These are phyloP conservation scores for Rhododendron molle DNA, from an alignment of 148 eudicot genomes.

Conservation along the genomic window DNA sequence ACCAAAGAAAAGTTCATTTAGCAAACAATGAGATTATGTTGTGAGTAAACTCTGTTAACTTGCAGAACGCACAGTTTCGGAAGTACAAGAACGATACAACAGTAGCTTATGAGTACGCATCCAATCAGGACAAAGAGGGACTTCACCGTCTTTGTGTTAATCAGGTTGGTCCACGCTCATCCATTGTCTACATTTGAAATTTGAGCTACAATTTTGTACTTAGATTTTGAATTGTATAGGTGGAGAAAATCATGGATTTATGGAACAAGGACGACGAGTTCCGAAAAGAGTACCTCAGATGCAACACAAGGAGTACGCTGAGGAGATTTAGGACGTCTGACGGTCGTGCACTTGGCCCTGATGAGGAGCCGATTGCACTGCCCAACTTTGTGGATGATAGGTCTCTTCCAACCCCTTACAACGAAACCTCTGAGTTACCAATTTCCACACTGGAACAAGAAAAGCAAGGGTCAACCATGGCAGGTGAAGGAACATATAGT, in stretches of 20 bases:
- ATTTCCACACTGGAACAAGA: constrained; percentile 23
- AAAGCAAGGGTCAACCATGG: constrained; percentile 18
- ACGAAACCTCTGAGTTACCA: constrained; percentile 19
- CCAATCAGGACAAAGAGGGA: constrained; percentile 44
- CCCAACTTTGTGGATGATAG: constrained; percentile 24
- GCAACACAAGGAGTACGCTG: constrained; percentile 57
- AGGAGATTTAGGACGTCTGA: constrained; percentile 83
- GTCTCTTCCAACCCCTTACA: constrained; percentile 13
- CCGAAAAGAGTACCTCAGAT: constrained; percentile 54
- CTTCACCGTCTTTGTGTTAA: constrained; percentile 55
- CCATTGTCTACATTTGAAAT: not conserved
- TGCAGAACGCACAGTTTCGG: constrained; percentile 60
- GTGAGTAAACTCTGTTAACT: constrained; percentile 4
- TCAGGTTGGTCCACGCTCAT: constrained; percentile 40
- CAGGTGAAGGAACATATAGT: constrained; percentile 23
- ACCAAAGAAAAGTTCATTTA: not conserved
- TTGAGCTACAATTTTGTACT: not conserved
- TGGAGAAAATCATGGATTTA: constrained; percentile 58
- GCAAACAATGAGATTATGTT: not conserved
- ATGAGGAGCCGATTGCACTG: constrained; percentile 50
- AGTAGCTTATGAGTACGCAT: constrained; percentile 45
- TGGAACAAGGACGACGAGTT: constrained; percentile 76
- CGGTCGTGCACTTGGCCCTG: constrained; percentile 80
- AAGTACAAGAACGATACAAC: constrained; percentile 54
- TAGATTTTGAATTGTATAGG: constrained; percentile 32